Evolutionary conservation across 1,284 basidiomycete genomes (phyloP).

Genomic region (Anthracocystis setariae): DNA sequence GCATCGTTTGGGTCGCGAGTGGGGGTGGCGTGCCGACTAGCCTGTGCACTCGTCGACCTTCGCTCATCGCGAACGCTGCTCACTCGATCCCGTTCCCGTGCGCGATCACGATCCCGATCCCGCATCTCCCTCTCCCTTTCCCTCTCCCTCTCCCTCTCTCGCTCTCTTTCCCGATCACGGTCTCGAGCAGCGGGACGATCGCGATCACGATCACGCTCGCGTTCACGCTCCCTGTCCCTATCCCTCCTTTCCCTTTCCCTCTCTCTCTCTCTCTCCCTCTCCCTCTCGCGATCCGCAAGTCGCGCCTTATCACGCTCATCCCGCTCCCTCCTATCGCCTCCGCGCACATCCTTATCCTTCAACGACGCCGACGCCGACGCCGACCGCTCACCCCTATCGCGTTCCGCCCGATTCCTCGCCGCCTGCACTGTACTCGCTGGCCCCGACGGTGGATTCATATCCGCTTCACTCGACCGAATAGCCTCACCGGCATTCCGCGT

Average conservation of each 20-base stretch:
- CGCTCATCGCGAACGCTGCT: not conserved
- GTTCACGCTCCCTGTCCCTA: conserved; percentile 15
- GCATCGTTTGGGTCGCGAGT: conserved; percentile 16
- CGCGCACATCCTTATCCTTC: conserved; percentile 28
- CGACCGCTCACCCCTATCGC: too few species aligned
- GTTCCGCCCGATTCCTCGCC: conserved; percentile 24
- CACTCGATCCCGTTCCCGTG: conserved; percentile 14
- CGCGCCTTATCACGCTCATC: conserved; percentile 32
- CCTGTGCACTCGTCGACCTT: conserved; percentile 17
- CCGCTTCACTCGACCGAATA: not conserved
- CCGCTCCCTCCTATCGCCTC: conserved; percentile 18
- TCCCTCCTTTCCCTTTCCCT: too few species aligned
- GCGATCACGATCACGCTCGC: conserved; percentile 22
- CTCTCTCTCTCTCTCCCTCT: conserved; percentile 4
- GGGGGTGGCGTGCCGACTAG: conserved; percentile 31
- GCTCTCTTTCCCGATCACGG: conserved; percentile 10
- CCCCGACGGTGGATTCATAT: conserved; percentile 31
- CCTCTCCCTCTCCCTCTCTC: not conserved
- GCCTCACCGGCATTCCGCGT: conserved; percentile 2
- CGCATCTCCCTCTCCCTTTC: conserved; percentile 7
- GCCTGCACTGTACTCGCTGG: conserved; percentile 26
- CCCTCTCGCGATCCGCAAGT: conserved; percentile 22
- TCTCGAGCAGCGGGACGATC: conserved; percentile 7
- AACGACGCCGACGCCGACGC: conserved; percentile 17
- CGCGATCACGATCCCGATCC: conserved; percentile 22